Base-by-base conservation (phyloP, 2,329 filamentous ascomycete genomes). In the Fusarium incarnatum region DNA sequence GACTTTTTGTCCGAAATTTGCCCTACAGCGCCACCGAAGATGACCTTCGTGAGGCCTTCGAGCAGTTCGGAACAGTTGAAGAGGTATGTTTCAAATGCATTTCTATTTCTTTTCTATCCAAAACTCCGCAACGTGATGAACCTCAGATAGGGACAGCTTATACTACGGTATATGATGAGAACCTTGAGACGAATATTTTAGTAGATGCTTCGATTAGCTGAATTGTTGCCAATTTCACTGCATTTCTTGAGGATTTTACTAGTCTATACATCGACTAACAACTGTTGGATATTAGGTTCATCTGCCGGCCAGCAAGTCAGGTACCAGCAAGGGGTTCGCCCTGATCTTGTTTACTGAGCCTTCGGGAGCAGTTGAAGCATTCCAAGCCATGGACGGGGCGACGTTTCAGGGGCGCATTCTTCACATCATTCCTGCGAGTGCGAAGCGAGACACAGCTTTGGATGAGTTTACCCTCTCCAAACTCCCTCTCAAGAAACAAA, bases 141-240 rank as follows among this genome's bases (percentile, higher is more conserved):
- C 84, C 89, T 92, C 92, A 92, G 96, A 98, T 98, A 98, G 96
- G 96, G 96, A 98, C 96, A 98, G 90, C 95, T 94, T 92, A 98
- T 95, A 92, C 92, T 86, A 76, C 80, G 83, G 93, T 92, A 94
- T 86, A 85, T 98, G 94, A 97, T 94, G 92, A 89, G 86, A 94
- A 87, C 82, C 44, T 84, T 89, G 90, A 91, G 91, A 91, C 94
- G 91, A 93, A 88, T 92, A 96, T 97, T 97, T 97, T 99, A 98
- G 96, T 99, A 99, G 95, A 98, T 97, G 93, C 93, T 92, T 94
- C 90, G 94, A 91, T 82, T 86, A 85, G 88, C 94, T 96, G 92
- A 94, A 74, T 78, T 69, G 71, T 68, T 77, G 73, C 73, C 71
- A 70, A 67, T 68, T 76, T 71, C 70, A 59, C 64, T 56, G 57